These are phyloP conservation scores for Golubevia sp. DNA, from an alignment of 1,284 basidiomycete species.

Conservation along the genomic window DNA sequence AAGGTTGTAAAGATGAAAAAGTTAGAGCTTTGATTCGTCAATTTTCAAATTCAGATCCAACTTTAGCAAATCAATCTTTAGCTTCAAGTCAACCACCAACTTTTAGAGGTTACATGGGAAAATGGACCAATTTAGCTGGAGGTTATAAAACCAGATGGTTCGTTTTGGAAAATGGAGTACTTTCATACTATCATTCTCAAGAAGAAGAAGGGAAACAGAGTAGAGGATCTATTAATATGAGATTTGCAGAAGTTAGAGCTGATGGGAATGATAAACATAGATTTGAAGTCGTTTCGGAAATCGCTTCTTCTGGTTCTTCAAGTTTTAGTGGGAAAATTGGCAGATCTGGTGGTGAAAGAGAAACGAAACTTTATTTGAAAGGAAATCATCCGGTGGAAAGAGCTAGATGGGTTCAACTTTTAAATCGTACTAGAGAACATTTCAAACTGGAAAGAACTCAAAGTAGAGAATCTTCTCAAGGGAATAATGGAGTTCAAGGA, in stretches of 20 bases:
- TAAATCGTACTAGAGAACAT: constrained; percentile 45
- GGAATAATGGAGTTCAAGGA: too few species aligned
- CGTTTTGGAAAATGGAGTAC: constrained; percentile 81
- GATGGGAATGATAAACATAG: constrained; percentile 69
- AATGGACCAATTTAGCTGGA: constrained; percentile 86
- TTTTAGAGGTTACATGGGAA: constrained; percentile 66
- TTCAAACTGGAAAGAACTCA: constrained; percentile 32
- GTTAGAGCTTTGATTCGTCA: constrained; percentile 83
- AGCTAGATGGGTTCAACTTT: constrained; percentile 52
- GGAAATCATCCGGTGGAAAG: constrained; percentile 69
- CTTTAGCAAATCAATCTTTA: constrained; percentile 64
- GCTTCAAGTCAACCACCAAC: constrained; percentile 35
- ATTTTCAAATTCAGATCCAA: constrained; percentile 62
- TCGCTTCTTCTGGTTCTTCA: constrained; percentile 6
- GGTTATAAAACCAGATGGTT: constrained; percentile 95
- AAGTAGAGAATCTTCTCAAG: constrained; percentile 25
- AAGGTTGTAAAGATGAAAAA: constrained; percentile 73
- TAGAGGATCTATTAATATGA: constrained; percentile 87
- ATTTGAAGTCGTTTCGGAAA: constrained; percentile 77
- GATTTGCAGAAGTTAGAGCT: constrained; percentile 68
- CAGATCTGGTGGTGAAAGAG: constrained; percentile 52
- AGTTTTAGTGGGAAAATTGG: too few species aligned
- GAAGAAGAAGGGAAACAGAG: constrained; percentile 87
- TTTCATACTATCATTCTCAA: constrained; percentile 64
- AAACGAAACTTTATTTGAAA: constrained; percentile 86